phyloP scores from a whole-genome alignment of 331 rosid genomes.

The Cydonia oblonga region DNA sequence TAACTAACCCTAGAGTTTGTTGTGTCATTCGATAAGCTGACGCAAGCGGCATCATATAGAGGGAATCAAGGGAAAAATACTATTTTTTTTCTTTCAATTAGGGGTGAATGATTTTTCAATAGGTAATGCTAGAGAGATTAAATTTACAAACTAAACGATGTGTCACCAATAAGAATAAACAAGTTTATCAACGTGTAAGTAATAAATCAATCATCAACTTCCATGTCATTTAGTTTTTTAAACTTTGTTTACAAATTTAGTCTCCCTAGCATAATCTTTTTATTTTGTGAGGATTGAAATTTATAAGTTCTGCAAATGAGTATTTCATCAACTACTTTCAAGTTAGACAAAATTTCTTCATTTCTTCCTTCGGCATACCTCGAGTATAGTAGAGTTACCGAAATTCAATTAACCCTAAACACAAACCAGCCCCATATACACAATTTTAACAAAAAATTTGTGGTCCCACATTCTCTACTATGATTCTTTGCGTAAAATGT shows the following conservation, averaged over 20 bases:
- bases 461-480: too few relatives aligned
- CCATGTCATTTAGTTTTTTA: too few relatives aligned
- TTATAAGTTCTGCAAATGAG: not conserved
- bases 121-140: rapidly evolving
- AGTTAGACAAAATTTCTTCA: not conserved
- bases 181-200: too few relatives aligned
- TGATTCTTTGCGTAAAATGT: too few relatives aligned
- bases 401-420: not conserved
- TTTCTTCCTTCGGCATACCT: not conserved
- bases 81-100: not conserved
- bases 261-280: too few relatives aligned
- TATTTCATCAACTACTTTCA: not conserved
- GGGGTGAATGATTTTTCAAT: not conserved
- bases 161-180: too few relatives aligned
- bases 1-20: constrained; percentile 2
- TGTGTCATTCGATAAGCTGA: not conserved
- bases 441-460: too few relatives aligned
- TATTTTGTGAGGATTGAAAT: not conserved
- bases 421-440: not conserved
- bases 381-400: not conserved
- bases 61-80: not conserved
- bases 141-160: too few relatives aligned
- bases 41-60: not conserved
- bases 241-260: too few relatives aligned
- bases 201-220: too few relatives aligned